Base-by-base conservation (phyloP, 257 asterid genomes). In the Gentiana straminea region DNA sequence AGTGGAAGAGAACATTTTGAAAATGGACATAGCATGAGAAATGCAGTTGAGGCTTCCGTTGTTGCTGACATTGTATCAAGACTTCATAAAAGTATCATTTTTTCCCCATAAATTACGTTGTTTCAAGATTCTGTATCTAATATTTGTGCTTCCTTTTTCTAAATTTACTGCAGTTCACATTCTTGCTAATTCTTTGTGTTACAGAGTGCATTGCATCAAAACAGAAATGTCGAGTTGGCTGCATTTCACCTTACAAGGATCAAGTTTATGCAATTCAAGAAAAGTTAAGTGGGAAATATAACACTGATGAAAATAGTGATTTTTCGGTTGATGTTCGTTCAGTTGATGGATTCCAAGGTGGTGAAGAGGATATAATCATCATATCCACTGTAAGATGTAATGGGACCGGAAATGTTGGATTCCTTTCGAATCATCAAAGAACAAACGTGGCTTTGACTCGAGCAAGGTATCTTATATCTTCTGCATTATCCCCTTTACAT, bases 261-360 rank as follows among this genome's bases (percentile, higher is more conserved):
- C 95, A 84, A 73, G 93, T 76, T 48, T 64, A n/a, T 51, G 97
- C 86, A 4, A 81, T 84, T 57, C 65, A 72, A 56, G 79, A 79
- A 36, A 68, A 53, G 47, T 70, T 82, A 2, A 83, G 84, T n/a
- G 75, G 71, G 68, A 64, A 64, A 10, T 84, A 88, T 37, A 77
- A 78, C 55, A 50, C 75, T 2, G 88, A 83, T 51, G 72, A 64
- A 24, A 68, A 75, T 5, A 73, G 73, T 24, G 70, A 46, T 8
- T 84, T 88, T 61, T 79, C 86, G 4, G 94, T 84, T 32, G 80
- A 72, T 62, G 81, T 88, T 8, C 77, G 83, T 0, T 73, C 97
- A 3, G 86, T 84, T 35, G 97, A 84, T 71, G 97, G 94, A 13
- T 88, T 84, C 62, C 95, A 88, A 80, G 97, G 95, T 41, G 94